Conservation (phyloP, 1,139 yeast genomes). For the Torulaspora pretoriensis region DNA sequence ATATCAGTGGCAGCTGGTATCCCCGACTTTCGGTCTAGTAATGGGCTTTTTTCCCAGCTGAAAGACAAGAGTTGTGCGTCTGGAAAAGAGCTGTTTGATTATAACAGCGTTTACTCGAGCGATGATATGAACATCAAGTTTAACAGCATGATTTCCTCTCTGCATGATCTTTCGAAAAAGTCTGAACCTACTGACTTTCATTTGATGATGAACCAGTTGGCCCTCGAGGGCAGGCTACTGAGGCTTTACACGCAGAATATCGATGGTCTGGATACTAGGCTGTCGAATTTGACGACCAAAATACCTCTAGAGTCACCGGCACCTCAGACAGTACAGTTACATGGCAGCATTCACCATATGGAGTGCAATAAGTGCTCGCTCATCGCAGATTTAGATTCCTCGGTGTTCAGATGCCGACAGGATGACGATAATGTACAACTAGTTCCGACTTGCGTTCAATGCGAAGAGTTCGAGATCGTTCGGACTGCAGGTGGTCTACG, state of each 20-base stretch:
- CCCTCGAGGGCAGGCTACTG: conserved; percentile 58
- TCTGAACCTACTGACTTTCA: conserved; percentile 75
- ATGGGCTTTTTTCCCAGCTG: conserved; percentile 68
- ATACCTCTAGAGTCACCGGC: conserved; percentile 46
- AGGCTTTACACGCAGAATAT: conserved; percentile 79
- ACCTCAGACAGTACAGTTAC: conserved; percentile 66
- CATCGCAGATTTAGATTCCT: conserved; percentile 42
- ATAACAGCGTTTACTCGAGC: conserved; percentile 63
- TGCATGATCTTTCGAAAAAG: conserved; percentile 53
- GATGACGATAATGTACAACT: conserved; percentile 26
- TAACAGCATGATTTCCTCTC: conserved; percentile 66
- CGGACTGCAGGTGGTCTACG: conserved; percentile 62
- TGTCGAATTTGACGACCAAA: conserved; percentile 47
- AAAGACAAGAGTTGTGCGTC: conserved; percentile 50
- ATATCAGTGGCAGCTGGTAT: conserved; percentile 87
- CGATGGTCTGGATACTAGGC: conserved; percentile 40
- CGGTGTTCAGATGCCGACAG: conserved; percentile 36
- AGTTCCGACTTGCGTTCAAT: conserved; percentile 53
- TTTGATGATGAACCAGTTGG: conserved; percentile 52
- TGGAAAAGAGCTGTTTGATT: conserved; percentile 79
- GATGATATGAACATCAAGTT: conserved; percentile 57
- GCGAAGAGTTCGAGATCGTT: conserved; percentile 49
- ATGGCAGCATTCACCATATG: conserved; percentile 69
- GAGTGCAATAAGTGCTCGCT: conserved; percentile 73
- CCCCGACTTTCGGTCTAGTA: conserved; percentile 79